Evolutionary conservation across 805 yeast genomes (phyloP).

Genomic region (Candida nanaspora): DNA sequence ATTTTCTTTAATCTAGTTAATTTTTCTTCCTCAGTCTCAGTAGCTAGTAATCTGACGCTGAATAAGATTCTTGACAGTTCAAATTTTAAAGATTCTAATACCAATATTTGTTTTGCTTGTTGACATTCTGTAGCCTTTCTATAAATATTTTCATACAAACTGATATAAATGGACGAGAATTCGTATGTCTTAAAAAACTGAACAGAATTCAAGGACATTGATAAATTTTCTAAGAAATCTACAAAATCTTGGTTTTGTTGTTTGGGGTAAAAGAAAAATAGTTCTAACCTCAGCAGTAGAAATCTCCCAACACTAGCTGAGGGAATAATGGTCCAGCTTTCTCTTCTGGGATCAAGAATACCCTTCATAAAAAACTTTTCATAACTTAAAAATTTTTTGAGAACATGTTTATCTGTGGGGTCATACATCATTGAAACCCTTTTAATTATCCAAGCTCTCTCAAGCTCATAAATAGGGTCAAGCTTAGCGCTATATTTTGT

Average conservation of each 20-base stretch:
- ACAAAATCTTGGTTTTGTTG: background rate
- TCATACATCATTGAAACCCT: no score
- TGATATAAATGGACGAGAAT: background rate
- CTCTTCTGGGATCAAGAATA: background rate
- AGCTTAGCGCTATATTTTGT: no score
- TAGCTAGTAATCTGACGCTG: no score
- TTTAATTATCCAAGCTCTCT: no score
- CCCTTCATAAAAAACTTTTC: background rate
- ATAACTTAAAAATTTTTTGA: no score
- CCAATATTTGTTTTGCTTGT: no score
- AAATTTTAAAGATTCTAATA: background rate
- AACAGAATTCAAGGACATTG: background rate
- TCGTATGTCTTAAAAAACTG: background rate
- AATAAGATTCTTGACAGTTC: background rate
- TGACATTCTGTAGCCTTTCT: background rate
- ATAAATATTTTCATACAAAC: background rate
- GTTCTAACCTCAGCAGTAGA: background rate
- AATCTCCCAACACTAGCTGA: background rate
- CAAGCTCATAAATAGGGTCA: no score
- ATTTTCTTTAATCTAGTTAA: no score
- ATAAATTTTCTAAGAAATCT: background rate
- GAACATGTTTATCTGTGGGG: no score
- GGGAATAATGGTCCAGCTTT: background rate
- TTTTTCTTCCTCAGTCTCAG: background rate
- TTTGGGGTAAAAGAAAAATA: background rate